Evolutionary conservation across 2,329 filamentous ascomycete species (phyloP).

Genomic region (Alternaria viburni): DNA sequence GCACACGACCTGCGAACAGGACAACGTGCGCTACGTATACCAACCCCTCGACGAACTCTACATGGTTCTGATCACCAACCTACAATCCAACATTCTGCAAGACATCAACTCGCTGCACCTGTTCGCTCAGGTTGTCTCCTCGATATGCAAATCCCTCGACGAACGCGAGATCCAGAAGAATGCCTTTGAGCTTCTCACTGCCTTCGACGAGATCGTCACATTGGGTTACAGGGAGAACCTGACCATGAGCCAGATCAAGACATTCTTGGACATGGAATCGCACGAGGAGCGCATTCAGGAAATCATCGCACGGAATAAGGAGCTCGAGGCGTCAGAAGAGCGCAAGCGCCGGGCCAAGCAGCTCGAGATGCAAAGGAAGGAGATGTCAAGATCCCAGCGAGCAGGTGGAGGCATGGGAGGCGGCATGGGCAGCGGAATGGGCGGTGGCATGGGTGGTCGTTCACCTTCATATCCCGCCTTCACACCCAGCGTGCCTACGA

Average conservation of each 20-base stretch:
- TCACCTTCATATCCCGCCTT: conserved; percentile 88
- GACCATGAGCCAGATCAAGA: conserved; percentile 96
- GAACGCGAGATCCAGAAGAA: conserved; percentile 94
- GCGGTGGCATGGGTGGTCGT: conserved; percentile 64
- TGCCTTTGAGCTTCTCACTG: conserved; percentile 93
- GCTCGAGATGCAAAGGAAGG: conserved; percentile 97
- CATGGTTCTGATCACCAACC: conserved; percentile 99
- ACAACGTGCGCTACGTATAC: conserved; percentile 99
- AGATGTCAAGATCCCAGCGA: conserved; percentile 80
- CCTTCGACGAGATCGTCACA: conserved; percentile 96
- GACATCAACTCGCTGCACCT: conserved; percentile 98
- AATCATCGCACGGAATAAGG: conserved; percentile 78
- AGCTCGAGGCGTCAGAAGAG: conserved; percentile 96
- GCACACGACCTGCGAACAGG: conserved; percentile 97
- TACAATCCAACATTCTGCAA: conserved; percentile 98
- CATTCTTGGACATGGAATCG: conserved; percentile 98
- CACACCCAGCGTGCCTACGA: conserved; percentile 76
- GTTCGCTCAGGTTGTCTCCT: conserved; percentile 95
- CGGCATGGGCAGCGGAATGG: conserved; percentile 37
- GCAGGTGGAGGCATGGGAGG: conserved; percentile 35
- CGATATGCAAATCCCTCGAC: conserved; percentile 93
- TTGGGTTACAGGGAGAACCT: conserved; percentile 96
- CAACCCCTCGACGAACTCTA: conserved; percentile 98
- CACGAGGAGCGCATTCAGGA: conserved; percentile 99
- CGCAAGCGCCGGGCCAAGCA: conserved; percentile 99